These are phyloP conservation scores for Neurospora sp. DNA, from an alignment of 2,329 filamentous ascomycete genomes.

Conservation along the genomic window DNA sequence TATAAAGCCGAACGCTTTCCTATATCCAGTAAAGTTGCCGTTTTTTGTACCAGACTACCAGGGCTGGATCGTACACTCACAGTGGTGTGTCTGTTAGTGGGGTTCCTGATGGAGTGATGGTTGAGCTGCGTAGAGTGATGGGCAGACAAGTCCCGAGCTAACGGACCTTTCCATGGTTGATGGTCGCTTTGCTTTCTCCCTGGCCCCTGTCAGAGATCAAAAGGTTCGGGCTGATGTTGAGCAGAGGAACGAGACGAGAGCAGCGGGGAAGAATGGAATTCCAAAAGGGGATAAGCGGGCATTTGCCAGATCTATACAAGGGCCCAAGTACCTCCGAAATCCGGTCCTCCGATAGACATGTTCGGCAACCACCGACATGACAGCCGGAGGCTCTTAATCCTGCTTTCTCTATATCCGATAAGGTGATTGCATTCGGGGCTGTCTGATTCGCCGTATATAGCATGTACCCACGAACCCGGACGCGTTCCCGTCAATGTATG, in stretches of 20 bases:
- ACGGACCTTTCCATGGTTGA: too few species aligned
- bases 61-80: too few species aligned
- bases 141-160: not conserved
- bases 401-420: too few species aligned
- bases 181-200: too few species aligned
- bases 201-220: not conserved
- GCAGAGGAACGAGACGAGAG: constrained; percentile 24
- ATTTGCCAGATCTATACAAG: not conserved
- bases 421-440: too few species aligned
- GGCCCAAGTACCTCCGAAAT: not conserved
- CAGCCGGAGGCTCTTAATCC: too few species aligned
- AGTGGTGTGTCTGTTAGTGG: not conserved
- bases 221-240: constrained; percentile 37
- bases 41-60: too few species aligned
- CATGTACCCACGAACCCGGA: too few species aligned
- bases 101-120: not conserved
- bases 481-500: not conserved
- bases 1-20: too few species aligned
- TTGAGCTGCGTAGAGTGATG: not conserved
- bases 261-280: constrained; percentile 1
- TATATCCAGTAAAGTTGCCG: too few species aligned
- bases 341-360: not conserved
- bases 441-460: too few species aligned
- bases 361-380: not conserved
- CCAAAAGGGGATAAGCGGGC: not conserved